Evolutionary conservation across 495 filamentous ascomycete genomes (phyloP).

Genomic region (Cladorrhinum samala): DNA sequence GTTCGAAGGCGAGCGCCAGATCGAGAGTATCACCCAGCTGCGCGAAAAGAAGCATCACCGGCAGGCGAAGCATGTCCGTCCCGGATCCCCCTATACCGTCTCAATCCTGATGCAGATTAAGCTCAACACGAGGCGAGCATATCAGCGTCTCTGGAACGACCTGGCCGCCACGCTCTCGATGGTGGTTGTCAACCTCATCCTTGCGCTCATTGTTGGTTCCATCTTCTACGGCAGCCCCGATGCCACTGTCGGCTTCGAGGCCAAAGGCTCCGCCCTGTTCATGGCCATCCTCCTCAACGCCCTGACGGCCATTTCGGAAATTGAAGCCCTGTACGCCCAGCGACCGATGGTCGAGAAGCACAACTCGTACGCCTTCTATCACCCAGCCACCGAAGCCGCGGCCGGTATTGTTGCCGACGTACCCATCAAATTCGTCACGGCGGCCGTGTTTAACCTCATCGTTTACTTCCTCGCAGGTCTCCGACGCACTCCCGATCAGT

Average conservation of each 20-base stretch:
- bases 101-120: slow-evolving; percentile 52
- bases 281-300: slow-evolving; percentile 50
- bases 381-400: slow-evolving; percentile 54
- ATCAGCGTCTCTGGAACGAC: slow-evolving; percentile 39
- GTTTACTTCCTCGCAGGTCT: slow-evolving; percentile 56
- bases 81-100: slow-evolving; percentile 51
- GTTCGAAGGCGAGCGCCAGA: slow-evolving; percentile 42
- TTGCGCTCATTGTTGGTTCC: slow-evolving; percentile 41
- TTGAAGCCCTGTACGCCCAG: slow-evolving; percentile 55
- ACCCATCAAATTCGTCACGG: slow-evolving; percentile 47
- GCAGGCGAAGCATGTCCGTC: slow-evolving; percentile 37
- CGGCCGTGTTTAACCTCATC: slow-evolving; percentile 48
- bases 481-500: slow-evolving; percentile 46
- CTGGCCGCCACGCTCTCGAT: slow-evolving; percentile 20
- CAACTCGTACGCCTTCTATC: slow-evolving; percentile 58
- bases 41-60: slow-evolving; percentile 23
- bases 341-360: slow-evolving; percentile 63
- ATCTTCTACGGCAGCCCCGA: slow-evolving; percentile 43
- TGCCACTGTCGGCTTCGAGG: slow-evolving; percentile 38
- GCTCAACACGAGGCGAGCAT: slow-evolving; percentile 47
- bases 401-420: slow-evolving; percentile 56
- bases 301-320: slow-evolving; percentile 51
- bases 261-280: slow-evolving; percentile 54
- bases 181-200: slow-evolving; percentile 33
- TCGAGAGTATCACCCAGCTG: slow-evolving; percentile 12